phyloP scores from a whole-genome alignment of 2,329 filamentous ascomycete genomes.

The Fusarium scirpi region DNA sequence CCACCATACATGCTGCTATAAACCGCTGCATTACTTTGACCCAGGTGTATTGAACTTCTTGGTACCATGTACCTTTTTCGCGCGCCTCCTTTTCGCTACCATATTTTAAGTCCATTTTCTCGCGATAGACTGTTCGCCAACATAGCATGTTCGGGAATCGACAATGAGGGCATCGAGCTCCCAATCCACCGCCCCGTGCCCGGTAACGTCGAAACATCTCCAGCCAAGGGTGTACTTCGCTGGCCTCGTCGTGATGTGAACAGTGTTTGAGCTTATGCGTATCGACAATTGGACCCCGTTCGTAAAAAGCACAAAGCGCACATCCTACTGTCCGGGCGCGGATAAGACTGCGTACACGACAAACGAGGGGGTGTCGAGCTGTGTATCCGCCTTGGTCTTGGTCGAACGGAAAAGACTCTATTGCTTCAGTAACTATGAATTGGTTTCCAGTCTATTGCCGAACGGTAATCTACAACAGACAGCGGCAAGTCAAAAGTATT shows the following conservation, averaged over 20 bases:
- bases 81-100: neutral
- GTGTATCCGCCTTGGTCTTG: neutral
- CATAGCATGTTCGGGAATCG: neutral
- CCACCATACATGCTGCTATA: neutral
- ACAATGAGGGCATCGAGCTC: neutral
- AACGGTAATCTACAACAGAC: too few species aligned
- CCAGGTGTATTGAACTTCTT: neutral
- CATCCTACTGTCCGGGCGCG: neutral
- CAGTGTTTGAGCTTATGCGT: neutral
- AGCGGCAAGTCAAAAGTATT: too few species aligned
- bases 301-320: neutral
- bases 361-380: neutral
- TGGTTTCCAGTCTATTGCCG: too few species aligned
- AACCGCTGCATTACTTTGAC: neutral
- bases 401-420: neutral
- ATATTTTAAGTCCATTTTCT: neutral
- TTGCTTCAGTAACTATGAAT: neutral
- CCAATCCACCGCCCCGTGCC: neutral
- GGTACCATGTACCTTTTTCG: neutral
- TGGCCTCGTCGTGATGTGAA: neutral
- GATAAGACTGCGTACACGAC: neutral
- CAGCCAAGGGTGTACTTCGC: neutral
- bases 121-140: neutral
- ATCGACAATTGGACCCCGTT: neutral
- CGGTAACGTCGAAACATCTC: neutral